Conservation (phyloP, 2,329 filamentous ascomycete species). For the Ascomycota sp. region DNA sequence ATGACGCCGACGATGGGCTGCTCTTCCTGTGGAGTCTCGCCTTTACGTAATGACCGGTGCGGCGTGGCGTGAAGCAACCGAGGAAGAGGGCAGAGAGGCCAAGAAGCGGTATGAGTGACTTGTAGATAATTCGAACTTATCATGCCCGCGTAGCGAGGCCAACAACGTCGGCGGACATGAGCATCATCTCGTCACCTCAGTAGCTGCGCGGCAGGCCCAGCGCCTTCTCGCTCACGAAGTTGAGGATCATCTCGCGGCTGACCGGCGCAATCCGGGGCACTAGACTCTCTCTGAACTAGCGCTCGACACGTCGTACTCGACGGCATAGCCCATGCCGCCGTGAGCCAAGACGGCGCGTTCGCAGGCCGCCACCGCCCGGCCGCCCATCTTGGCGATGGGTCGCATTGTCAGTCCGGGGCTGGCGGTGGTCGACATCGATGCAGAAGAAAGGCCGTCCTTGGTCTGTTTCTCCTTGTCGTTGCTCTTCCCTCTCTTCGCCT, state of each 20-base stretch:
- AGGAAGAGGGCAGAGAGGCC: no score
- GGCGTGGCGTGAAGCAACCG: no score
- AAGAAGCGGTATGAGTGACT: no score
- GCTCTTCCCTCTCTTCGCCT: no score
- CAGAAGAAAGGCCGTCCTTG: conserved; percentile 65
- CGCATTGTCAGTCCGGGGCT: conserved; percentile 43
- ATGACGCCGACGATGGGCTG: no score
- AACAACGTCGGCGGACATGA: no score
- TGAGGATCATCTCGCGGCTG: conserved; percentile 55
- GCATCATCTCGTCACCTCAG: conserved; percentile 10
- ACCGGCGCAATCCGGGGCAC: conserved; percentile 45
- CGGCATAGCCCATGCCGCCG: conserved; percentile 45
- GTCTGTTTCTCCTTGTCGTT: no score
- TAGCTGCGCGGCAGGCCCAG: conserved; percentile 49
- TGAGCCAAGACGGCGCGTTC: conserved; percentile 38
- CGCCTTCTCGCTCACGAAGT: conserved; percentile 49
- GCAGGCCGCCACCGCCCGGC: conserved; percentile 49
- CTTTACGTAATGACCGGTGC: no score
- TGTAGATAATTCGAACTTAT: neutral
- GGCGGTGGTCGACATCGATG: conserved; percentile 46
- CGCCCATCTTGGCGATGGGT: conserved; percentile 71
- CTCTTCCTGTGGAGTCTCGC: no score
- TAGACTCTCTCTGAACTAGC: conserved; percentile 43
- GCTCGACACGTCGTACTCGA: conserved; percentile 45
- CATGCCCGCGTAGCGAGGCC: no score